Conservation (phyloP, 768 basidiomycete species). For the Lactarius sp. region DNA sequence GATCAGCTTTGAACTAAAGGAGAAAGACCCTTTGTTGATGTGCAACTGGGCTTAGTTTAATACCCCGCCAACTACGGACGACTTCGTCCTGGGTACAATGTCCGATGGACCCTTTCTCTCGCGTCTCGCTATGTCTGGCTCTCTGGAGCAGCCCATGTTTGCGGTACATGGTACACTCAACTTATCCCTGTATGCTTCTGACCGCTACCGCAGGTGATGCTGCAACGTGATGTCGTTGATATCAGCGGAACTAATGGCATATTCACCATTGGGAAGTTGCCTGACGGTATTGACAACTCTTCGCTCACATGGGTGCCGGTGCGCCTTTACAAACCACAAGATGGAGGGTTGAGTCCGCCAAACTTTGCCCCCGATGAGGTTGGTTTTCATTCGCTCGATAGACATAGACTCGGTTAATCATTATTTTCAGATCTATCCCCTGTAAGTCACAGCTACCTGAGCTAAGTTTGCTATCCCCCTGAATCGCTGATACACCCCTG, state of each 20-base stretch:
- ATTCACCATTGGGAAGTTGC: conserved; percentile 63
- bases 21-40: not conserved
- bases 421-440: conserved; percentile 26
- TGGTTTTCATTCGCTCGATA: not conserved
- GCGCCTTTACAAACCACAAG: conserved; percentile 44
- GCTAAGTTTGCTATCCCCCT: not conserved
- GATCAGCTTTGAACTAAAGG: not conserved
- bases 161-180: conserved; percentile 33
- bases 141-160: conserved; percentile 42
- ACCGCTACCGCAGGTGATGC: conserved; percentile 30
- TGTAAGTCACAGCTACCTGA: conserved; percentile 1
- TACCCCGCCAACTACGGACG: conserved; percentile 14
- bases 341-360: conserved; percentile 55
- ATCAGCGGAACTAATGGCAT: conserved; percentile 63
- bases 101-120: conserved; percentile 34
- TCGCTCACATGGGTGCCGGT: conserved; percentile 64
- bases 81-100: conserved; percentile 13
- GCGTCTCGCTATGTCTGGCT: conserved; percentile 31
- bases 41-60: conserved; percentile 10
- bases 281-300: conserved; percentile 43
- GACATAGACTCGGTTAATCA: conserved; percentile 11
- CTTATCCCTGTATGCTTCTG: not conserved
- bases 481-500: not conserved
- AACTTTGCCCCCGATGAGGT: conserved; percentile 58
- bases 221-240: conserved; percentile 67